A percentile compares a stretch with the other conserved stretches of the same genome.
Conservation (phyloP, 108 stramenopile species). For the Nitzschia sp. region DNA sequence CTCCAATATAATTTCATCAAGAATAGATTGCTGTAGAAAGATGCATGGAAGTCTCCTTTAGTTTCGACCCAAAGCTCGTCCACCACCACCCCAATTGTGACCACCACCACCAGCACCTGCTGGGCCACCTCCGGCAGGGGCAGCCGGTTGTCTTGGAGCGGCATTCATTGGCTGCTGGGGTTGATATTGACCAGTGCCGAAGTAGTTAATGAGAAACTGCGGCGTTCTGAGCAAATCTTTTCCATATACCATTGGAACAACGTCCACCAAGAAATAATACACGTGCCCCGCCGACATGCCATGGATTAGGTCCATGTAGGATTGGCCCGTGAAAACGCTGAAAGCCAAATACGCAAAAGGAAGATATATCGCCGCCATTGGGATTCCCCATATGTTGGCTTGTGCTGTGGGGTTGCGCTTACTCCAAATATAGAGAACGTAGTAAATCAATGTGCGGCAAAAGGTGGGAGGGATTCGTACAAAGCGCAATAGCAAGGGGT, state of each 20-base stretch:
- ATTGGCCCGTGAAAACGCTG: slow-evolving; percentile 70
- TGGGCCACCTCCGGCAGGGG: slow-evolving; percentile 4
- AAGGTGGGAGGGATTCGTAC: slow-evolving; percentile 57
- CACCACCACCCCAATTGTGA: slow-evolving; percentile 39
- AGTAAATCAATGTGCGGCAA: slow-evolving; percentile 67
- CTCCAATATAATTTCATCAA: background rate
- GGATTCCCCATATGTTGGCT: slow-evolving; percentile 86
- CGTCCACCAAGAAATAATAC: slow-evolving; percentile 88
- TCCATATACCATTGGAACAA: slow-evolving; percentile 79
- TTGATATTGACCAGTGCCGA: slow-evolving; percentile 80
- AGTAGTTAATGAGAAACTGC: slow-evolving; percentile 75
- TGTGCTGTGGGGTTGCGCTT: slow-evolving; percentile 75
- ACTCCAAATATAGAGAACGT: slow-evolving; percentile 84
- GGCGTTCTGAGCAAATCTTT: slow-evolving; percentile 82
- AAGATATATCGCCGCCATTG: slow-evolving; percentile 73
- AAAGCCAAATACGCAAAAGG: slow-evolving; percentile 83
- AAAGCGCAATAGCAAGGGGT: slow-evolving; percentile 44
- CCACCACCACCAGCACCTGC: slow-evolving; percentile 27
- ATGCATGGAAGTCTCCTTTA: too few relatives aligned
- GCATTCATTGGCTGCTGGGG: slow-evolving; percentile 33
- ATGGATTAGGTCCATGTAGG: slow-evolving; percentile 61
- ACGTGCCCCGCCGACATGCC: slow-evolving; percentile 81
- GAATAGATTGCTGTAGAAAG: background rate
- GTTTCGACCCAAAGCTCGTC: slow-evolving; percentile 8
- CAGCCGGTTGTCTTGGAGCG: slow-evolving; percentile 41